Conservation (phyloP, 208 protist species). For the Crithidia mellificae region DNA sequence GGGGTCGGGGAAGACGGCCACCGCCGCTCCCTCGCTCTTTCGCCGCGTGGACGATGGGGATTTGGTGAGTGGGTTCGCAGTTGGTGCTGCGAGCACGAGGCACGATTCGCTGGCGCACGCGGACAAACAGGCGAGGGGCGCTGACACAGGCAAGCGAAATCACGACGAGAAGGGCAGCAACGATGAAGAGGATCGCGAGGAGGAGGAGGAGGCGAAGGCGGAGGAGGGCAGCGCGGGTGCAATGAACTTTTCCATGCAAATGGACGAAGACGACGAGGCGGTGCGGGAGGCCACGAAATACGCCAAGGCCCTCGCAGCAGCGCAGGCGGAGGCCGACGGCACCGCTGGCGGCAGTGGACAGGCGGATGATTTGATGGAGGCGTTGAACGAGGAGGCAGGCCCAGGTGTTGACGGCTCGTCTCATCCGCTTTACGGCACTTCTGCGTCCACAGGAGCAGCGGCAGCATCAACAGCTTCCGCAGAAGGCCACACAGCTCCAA, state of each 20-base stretch:
- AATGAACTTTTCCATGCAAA: conserved; percentile 34
- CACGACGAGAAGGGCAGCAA: no score
- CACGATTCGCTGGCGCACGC: no score
- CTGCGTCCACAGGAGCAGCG: background rate
- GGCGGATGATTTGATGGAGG: background rate
- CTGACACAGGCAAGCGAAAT: no score
- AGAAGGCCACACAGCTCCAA: background rate
- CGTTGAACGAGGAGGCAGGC: no score
- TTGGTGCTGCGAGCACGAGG: background rate
- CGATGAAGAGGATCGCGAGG: no score
- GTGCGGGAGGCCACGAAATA: conserved; percentile 72
- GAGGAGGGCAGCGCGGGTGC: background rate
- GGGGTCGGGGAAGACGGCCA: background rate
- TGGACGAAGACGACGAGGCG: conserved; percentile 62
- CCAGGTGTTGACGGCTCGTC: no score
- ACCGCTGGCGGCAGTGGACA: background rate
- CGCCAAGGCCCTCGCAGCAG: conserved; percentile 31
- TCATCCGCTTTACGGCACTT: background rate
- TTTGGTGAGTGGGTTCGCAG: background rate
- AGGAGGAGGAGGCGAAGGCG: background rate
- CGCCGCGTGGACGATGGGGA: conserved; percentile 22
- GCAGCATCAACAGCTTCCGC: background rate
- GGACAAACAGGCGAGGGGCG: no score
- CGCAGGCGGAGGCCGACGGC: conserved; percentile 25
- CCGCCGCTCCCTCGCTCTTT: background rate